A percentile compares a stretch with the other conserved stretches of the same genome.
Conservation (phyloP, 2,329 filamentous ascomycete genomes). For the Elsinoe batatas region DNA sequence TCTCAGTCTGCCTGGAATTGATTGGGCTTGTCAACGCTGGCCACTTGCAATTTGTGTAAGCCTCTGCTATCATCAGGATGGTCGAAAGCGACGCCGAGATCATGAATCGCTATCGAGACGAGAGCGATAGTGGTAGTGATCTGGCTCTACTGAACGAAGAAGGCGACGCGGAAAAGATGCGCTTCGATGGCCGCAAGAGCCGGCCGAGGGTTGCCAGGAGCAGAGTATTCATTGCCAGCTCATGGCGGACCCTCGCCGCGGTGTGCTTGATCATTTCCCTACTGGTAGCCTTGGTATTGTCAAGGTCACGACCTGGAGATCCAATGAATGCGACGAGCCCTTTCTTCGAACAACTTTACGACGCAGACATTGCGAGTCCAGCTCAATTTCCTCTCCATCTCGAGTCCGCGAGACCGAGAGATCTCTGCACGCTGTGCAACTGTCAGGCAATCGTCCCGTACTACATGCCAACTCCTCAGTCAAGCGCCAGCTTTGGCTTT, state of each 20-base stretch:
- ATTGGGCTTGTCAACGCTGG: no score
- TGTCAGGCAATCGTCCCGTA: background rate
- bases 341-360: background rate
- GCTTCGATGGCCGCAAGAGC: background rate
- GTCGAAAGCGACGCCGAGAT: background rate
- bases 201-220: background rate
- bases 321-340: background rate
- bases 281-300: background rate
- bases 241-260: background rate
- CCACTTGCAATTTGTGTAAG: background rate
- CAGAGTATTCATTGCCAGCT: background rate
- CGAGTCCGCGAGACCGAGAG: background rate
- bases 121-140: background rate
- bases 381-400: background rate
- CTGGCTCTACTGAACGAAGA: background rate
- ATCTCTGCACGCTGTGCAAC: background rate
- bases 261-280: background rate
- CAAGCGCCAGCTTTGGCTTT: background rate
- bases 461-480: background rate
- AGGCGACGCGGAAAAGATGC: background rate
- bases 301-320: background rate
- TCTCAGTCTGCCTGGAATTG: no score
- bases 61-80: background rate
- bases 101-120: background rate
- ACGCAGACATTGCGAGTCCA: background rate